Percentiles rank a stretch among this genome's conserved stretches.
Evolutionary conservation across 2,329 filamentous ascomycete genomes (phyloP).

Genomic region (Herpomyces periplanetae): DNA sequence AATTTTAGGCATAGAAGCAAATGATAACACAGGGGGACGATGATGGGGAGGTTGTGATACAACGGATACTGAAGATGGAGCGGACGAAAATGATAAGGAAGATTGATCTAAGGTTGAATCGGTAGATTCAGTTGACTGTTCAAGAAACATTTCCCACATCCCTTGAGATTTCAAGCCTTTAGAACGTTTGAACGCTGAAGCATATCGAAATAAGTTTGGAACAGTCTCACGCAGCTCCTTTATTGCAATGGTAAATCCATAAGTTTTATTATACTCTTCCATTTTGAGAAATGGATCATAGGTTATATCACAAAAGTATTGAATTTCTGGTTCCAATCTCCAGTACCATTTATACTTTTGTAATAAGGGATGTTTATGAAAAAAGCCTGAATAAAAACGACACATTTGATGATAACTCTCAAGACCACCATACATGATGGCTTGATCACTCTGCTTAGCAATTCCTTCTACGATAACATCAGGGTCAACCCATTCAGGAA

Average conservation of each 20-base stretch:
- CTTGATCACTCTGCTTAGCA: conserved; percentile 71
- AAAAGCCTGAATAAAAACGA: conserved; percentile 91
- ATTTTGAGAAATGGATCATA: conserved; percentile 93
- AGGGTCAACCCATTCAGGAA: conserved; percentile 73
- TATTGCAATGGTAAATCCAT: conserved; percentile 91
- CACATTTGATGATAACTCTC: conserved; percentile 99
- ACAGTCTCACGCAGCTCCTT: conserved; percentile 93
- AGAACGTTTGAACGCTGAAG: conserved; percentile 76
- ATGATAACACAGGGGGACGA: conserved; percentile 25
- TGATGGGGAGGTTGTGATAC: conserved; percentile 17
- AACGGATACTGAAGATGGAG: too few species aligned
- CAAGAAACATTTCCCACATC: conserved; percentile 93
- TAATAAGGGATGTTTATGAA: conserved; percentile 81
- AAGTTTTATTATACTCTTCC: conserved; percentile 79
- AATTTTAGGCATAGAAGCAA: conserved; percentile 30
- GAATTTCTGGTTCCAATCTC: conserved; percentile 94
- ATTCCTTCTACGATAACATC: conserved; percentile 87
- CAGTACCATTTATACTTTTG: conserved; percentile 99
- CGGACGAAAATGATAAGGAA: conserved; percentile 11
- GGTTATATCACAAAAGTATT: conserved; percentile 97
- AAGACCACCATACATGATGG: conserved; percentile 96
- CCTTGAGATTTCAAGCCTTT: conserved; percentile 70
- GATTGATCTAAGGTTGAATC: conserved; percentile 13
- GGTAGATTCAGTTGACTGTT: conserved; percentile 20
- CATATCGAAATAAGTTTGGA: conserved; percentile 91